Evolutionary conservation across 2,329 filamentous ascomycete genomes (phyloP).

Genomic region (Apiospora saccharicola): DNA sequence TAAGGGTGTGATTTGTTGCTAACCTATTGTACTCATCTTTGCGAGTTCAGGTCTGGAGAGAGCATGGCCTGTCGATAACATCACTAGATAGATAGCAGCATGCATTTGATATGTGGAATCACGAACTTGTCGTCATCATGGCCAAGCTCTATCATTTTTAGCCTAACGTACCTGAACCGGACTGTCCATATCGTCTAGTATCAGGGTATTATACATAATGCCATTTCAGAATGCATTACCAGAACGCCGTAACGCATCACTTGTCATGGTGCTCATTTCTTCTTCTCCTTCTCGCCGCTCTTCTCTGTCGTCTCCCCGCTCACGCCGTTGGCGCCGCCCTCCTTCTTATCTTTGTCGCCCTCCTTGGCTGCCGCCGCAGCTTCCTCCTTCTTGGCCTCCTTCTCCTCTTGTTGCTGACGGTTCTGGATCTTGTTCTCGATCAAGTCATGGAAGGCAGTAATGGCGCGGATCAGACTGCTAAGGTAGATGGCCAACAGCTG

Average conservation of each 20-base stretch:
- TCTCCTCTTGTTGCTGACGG: constrained; percentile 94
- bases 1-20: background rate
- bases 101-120: background rate
- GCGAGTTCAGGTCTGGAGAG: background rate
- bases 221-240: constrained; percentile 23
- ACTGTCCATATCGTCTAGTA: constrained; percentile 22
- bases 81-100: background rate
- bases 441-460: constrained; percentile 97
- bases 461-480: constrained; percentile 94
- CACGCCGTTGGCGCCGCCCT: constrained; percentile 65
- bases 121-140: constrained; percentile 11
- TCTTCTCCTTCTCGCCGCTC: constrained; percentile 55
- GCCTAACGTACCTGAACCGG: constrained; percentile 25
- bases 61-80: too few species aligned
- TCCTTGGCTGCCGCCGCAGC: constrained; percentile 57
- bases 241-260: constrained; percentile 18
- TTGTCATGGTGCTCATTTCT: constrained; percentile 45
- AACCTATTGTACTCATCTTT: background rate
- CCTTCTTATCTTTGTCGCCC: constrained; percentile 61
- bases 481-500: constrained; percentile 99
- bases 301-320: constrained; percentile 46
- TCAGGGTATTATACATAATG: constrained; percentile 30
- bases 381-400: constrained; percentile 79
- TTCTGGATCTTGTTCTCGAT: constrained; percentile 99
- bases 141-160: constrained; percentile 28